These are phyloP conservation scores for Schoenoplectus tabernaemontani DNA, from an alignment of 202 grass and related monocot genomes.

Conservation along the genomic window DNA sequence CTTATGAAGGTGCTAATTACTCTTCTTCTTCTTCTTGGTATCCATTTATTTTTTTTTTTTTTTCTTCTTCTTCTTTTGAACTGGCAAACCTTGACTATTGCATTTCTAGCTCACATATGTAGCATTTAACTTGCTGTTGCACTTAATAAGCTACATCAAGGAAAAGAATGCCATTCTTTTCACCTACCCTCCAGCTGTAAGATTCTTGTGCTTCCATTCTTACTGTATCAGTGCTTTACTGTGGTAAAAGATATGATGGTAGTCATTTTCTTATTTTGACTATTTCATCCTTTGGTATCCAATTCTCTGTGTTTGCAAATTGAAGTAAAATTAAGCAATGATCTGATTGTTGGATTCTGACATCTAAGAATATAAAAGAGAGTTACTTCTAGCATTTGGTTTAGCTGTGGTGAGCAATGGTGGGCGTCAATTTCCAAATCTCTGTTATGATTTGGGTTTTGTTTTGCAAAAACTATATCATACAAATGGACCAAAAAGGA, in stretches of 20 bases:
- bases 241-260: background rate
- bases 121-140: constrained; percentile 63
- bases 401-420: background rate
- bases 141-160: constrained; percentile 88
- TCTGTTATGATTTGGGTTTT: background rate
- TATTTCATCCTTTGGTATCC: no score
- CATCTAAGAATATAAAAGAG: no score
- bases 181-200: constrained; percentile 66
- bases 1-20: no score
- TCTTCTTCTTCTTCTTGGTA: no score
- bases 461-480: background rate
- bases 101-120: constrained; percentile 51
- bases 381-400: background rate
- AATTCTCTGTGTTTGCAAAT: no score
- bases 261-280: no score
- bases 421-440: background rate
- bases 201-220: background rate
- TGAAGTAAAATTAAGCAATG: no score
- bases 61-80: background rate
- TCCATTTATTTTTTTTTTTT: no score
- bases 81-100: constrained; percentile 39
- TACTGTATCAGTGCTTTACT: background rate
- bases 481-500: background rate
- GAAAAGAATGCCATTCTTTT: constrained; percentile 97
- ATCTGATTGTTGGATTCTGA: no score